Evolutionary conservation across 1,284 basidiomycete species (phyloP).

Genomic region (Stygiomarasmius scandens): DNA sequence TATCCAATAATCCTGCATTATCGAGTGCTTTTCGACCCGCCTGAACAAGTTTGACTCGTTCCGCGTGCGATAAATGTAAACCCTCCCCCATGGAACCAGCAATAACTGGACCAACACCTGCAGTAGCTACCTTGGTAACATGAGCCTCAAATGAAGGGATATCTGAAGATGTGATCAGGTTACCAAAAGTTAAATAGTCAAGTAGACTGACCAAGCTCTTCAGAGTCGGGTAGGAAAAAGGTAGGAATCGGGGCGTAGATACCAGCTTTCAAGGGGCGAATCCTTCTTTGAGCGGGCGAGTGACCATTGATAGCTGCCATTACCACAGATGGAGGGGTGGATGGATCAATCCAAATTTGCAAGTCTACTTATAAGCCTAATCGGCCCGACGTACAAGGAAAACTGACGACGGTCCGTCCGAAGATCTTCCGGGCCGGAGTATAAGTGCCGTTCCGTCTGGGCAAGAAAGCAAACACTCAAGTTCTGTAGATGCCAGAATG

Average conservation of each 20-base stretch:
- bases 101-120: conserved; percentile 77
- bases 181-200: conserved; percentile 7
- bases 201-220: conserved; percentile 71
- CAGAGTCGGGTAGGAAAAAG: conserved; percentile 76
- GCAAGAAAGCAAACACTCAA: background rate
- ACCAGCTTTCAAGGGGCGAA: conserved; percentile 72
- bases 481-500: background rate
- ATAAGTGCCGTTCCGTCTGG: background rate
- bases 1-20: conserved; percentile 54
- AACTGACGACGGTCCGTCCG: background rate
- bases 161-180: conserved; percentile 49
- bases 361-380: background rate
- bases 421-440: background rate
- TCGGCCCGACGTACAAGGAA: background rate
- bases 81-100: conserved; percentile 87
- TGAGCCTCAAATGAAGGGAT: conserved; percentile 74
- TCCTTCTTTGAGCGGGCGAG: conserved; percentile 10
- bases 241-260: conserved; percentile 87
- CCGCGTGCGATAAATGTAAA: conserved; percentile 75
- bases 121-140: conserved; percentile 67
- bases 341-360: background rate
- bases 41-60: conserved; percentile 72
- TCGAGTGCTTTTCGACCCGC: conserved; percentile 77
- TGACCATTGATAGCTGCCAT: conserved; percentile 43
- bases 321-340: background rate